A percentile compares a stretch with the other conserved stretches of the same genome.
Evolutionary conservation across 2,329 filamentous ascomycete species (phyloP).

Genomic region (Tolypocladium tropicale): DNA sequence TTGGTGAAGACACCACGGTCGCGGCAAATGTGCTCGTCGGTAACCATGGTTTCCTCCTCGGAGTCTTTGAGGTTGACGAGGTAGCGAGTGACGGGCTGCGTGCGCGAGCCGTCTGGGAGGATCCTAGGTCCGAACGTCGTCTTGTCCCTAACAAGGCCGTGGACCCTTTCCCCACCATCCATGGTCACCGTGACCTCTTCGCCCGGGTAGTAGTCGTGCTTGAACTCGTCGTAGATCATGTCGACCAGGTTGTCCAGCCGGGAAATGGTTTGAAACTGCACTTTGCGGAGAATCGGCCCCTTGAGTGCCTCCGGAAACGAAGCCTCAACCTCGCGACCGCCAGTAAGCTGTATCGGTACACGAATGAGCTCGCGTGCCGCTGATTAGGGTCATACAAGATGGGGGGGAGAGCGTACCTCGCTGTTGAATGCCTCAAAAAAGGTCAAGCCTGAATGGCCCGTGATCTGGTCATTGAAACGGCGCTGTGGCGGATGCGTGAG

Average conservation of each 20-base stretch:
- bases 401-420: slow-evolving; percentile 52
- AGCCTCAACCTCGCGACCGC: slow-evolving; percentile 81
- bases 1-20: slow-evolving; percentile 93
- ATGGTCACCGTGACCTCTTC: slow-evolving; percentile 70
- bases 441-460: slow-evolving; percentile 78
- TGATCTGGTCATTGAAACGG: slow-evolving; percentile 92
- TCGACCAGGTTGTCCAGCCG: slow-evolving; percentile 76
- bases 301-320: slow-evolving; percentile 87
- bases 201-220: slow-evolving; percentile 82
- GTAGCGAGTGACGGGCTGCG: slow-evolving; percentile 67
- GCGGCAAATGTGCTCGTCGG: slow-evolving; percentile 71
- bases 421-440: slow-evolving; percentile 90
- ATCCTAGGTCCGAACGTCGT: slow-evolving; percentile 56
- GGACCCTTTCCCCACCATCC: slow-evolving; percentile 55
- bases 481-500: slow-evolving; percentile 38
- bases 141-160: slow-evolving; percentile 76
- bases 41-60: slow-evolving; percentile 65
- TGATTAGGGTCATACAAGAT: neutral
- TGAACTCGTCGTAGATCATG: slow-evolving; percentile 67
- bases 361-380: neutral
- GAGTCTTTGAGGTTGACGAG: slow-evolving; percentile 65
- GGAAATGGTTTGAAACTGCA: slow-evolving; percentile 83
- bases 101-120: slow-evolving; percentile 57
- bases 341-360: slow-evolving; percentile 47
- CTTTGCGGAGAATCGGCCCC: slow-evolving; percentile 77